Evolutionary conservation across 495 filamentous ascomycete genomes (phyloP), one percentile per base, ranked within the genome.

Genomic region (Xylaria longipes): DNA sequence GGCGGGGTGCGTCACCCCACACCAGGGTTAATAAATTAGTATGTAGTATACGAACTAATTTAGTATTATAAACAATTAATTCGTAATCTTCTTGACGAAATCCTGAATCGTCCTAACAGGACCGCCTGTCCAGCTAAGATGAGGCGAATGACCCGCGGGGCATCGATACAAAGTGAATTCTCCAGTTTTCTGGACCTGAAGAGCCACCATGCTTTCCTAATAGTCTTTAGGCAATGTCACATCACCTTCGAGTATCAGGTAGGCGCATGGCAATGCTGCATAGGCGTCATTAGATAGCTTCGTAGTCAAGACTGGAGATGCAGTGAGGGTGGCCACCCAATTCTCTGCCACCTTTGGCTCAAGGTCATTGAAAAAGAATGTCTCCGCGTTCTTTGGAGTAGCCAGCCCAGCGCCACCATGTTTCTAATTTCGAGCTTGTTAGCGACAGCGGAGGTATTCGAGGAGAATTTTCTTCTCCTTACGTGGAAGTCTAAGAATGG

Each of bases 271-370:
- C 14, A 84, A 54, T 0, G 56, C 60, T 22, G 70, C 48, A 60
- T 82, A 84, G 2, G 77, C 71, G 67, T 82, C 73, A 54, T 82
- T 79, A 3, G 78, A 80, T 2, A 84, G 68, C 29, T 61, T 66
- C 1, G 71, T 76, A 0, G 46, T 77, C 57, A 79, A 68, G 12
- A 76, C 43, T 0, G 82, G 80, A 33, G 74, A 70, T 25, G 71
- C 67, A 27, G 67, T 66, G 8, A 73, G 67, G 5, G 1, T 46
- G 4, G n/a, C 46, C 4, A n/a, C 3, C 75, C 76, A 81, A 35
- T 74, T 73, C 33, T 72, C 3, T 11, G 75, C 80, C 12, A 29
- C 65, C 11, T 43, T 68, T 2, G 43, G 9, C 5, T 78, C 75
- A 9, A 80, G 43, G n/a, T 70, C 76, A 25, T 75, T 75, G 72